A percentile compares a stretch with the other conserved stretches of the same genome.
These are phyloP conservation scores for Leavenworthia alabamica DNA, from an alignment of 345 rosid genomes.

Conservation along the genomic window DNA sequence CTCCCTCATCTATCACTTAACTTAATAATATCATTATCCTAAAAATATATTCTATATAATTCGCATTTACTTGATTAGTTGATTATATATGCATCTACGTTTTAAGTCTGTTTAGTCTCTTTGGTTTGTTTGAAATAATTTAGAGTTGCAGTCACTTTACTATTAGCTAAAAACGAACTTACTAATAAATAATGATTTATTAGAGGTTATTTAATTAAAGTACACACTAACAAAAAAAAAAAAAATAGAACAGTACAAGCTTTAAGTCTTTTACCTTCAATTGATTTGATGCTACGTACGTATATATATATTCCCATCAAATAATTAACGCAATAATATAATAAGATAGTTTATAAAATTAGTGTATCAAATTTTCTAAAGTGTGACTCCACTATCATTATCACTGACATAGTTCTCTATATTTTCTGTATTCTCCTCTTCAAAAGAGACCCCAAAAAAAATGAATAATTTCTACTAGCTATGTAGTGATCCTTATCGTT, in stretches of 20 bases:
- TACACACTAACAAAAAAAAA: background rate
- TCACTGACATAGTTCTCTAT: conserved; percentile 30
- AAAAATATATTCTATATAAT: background rate
- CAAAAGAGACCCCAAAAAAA: background rate
- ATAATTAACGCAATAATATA: conserved; percentile 27
- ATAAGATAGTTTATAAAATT: conserved; percentile 17
- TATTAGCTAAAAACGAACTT: conserved; percentile 6
- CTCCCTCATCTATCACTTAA: conserved; percentile 34
- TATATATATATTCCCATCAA: conserved; percentile 29
- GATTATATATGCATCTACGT: conserved; percentile 1
- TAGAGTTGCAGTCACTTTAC: background rate
- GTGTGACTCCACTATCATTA: conserved; percentile 31
- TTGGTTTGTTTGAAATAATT: conserved; percentile 10
- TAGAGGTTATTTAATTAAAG: conserved; percentile 6
- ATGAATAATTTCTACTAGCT: conserved; percentile 2
- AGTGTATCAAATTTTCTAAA: conserved; percentile 19
- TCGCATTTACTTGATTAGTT: background rate
- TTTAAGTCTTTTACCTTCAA: background rate
- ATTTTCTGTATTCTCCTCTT: conserved; percentile 12
- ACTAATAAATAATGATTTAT: background rate
- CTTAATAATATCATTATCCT: background rate
- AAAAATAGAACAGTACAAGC: background rate
- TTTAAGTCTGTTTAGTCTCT: background rate
- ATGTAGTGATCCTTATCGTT: conserved; percentile 14
- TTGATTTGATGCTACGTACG: conserved; percentile 28